Evolutionary conservation across 2,329 filamentous ascomycete genomes (phyloP).

Genomic region (Hypoxylon sp.): DNA sequence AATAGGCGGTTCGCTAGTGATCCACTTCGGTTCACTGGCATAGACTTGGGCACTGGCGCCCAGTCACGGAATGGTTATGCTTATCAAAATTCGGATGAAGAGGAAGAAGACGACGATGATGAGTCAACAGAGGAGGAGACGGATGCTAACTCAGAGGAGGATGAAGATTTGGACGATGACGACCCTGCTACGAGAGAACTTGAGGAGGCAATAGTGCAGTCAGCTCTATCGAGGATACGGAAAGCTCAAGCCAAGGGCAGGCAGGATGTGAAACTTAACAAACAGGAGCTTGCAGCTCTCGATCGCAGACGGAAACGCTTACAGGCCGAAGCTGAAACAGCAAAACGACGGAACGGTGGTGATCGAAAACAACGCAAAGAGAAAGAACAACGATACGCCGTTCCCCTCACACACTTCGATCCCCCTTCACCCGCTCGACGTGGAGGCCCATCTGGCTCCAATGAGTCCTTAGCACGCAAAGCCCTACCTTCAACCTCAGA

Average conservation of each 20-base stretch:
- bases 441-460: slow-evolving; percentile 51
- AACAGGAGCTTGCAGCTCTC: slow-evolving; percentile 84
- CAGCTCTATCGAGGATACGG: slow-evolving; percentile 84
- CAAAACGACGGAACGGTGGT: slow-evolving; percentile 58
- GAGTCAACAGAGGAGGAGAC: slow-evolving; percentile 66
- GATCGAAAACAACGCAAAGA: slow-evolving; percentile 59
- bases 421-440: slow-evolving; percentile 58
- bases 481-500: slow-evolving; percentile 57
- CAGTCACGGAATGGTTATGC: slow-evolving; percentile 58
- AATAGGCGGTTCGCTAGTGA: slow-evolving; percentile 71
- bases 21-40: slow-evolving; percentile 72
- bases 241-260: slow-evolving; percentile 82
- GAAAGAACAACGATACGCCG: slow-evolving; percentile 64
- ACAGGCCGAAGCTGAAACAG: slow-evolving; percentile 63
- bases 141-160: slow-evolving; percentile 63
- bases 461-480: slow-evolving; percentile 58
- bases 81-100: slow-evolving; percentile 60
- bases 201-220: slow-evolving; percentile 83
- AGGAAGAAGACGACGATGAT: slow-evolving; percentile 44
- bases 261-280: slow-evolving; percentile 82
- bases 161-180: slow-evolving; percentile 67
- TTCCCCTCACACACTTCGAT: slow-evolving; percentile 68
- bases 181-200: slow-evolving; percentile 72
- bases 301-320: slow-evolving; percentile 76
- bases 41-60: slow-evolving; percentile 66